Base-by-base conservation (phyloP, 2,329 filamentous ascomycete species). In the Fusarium foetens region DNA sequence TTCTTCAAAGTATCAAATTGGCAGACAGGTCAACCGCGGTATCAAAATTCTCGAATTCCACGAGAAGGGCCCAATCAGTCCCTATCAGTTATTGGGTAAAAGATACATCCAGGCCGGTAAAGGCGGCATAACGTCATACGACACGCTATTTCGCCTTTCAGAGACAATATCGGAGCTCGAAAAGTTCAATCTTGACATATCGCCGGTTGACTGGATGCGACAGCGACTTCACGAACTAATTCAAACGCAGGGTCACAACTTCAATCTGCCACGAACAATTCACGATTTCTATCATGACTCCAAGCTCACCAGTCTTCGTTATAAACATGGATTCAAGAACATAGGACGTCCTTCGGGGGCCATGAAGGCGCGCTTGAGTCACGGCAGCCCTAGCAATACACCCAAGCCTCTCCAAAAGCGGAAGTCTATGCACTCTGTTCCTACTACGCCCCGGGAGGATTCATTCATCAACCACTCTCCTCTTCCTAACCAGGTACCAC, bases 231-330 rank as follows among this genome's bases (percentile, higher is more conserved):
- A 86, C 67, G 87, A 90, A 76, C 78, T 89, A 19, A 81, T 83
- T 41, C 53, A 77, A 51, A 69, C 80, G 23, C 79, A 85, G 42
- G 86, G 86, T 2, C 74, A 84, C 5, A 80, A 81, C 21, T 90
- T 90, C 72, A 88, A 84, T 74, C 78, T 89, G 25, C 83, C 84
- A 48, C 84, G 83, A 73, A 86, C 83, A 4, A 83, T 87, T 3
- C 84, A 87, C 57, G 84, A 87, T 71, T 83, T 90, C 25, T 90
- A 90, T 68, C 86, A 88, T 70, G 88, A 90, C 71, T 78, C 80
- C 0, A 89, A 89, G 75, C 78, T 89, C 3, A 81, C 83, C 19
- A 77, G 80, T 3, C 78, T 89, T 13, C 83, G 88, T 12, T 78
- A 81, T 29, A 86, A 87, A 78, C 85, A 86, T 64, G 88, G 88